Conservation (phyloP, 2,329 filamentous ascomycete genomes). For the Clonostachys sp. region DNA sequence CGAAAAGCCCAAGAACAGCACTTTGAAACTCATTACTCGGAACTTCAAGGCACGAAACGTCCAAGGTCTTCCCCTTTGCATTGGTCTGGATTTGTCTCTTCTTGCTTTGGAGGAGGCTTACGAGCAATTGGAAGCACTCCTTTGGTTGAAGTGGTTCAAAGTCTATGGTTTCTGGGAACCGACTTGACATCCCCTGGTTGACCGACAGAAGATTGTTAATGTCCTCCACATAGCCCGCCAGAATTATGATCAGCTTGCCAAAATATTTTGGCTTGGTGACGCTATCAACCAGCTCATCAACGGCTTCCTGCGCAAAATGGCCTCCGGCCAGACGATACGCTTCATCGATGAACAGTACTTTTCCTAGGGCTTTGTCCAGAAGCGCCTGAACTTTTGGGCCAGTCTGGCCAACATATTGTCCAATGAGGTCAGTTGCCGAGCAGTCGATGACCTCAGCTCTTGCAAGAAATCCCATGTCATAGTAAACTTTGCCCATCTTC, state of each 20-base stretch:
- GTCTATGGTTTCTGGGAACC: constrained; percentile 58
- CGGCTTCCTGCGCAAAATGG: constrained; percentile 49
- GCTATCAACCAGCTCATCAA: constrained; percentile 48
- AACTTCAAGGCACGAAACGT: constrained; percentile 16
- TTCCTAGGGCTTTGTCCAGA: constrained; percentile 59
- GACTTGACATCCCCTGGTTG: constrained; percentile 59
- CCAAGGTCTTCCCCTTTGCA: constrained; percentile 9
- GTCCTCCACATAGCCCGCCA: constrained; percentile 64
- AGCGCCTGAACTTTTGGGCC: constrained; percentile 57
- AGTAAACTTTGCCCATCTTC: constrained; percentile 74
- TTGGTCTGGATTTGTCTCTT: constrained; percentile 10
- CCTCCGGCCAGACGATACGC: constrained; percentile 60
- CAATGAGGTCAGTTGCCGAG: constrained; percentile 66
- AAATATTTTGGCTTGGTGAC: constrained; percentile 51
- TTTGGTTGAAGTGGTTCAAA: constrained; percentile 41
- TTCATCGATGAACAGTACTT: constrained; percentile 68
- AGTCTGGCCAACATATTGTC: constrained; percentile 64
- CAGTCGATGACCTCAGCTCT: constrained; percentile 57
- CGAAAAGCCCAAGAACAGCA: constrained; percentile 22
- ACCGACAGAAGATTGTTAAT: constrained; percentile 58
- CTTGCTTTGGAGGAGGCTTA: constrained; percentile 27
- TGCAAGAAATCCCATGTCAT: constrained; percentile 66
- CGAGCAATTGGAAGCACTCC: constrained; percentile 31
- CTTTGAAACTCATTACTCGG: constrained; percentile 4
- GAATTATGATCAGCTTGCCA: constrained; percentile 59